phyloP scores from a whole-genome alignment of 73 alveolate genomes.

The Paramecium pentaurelia region DNA sequence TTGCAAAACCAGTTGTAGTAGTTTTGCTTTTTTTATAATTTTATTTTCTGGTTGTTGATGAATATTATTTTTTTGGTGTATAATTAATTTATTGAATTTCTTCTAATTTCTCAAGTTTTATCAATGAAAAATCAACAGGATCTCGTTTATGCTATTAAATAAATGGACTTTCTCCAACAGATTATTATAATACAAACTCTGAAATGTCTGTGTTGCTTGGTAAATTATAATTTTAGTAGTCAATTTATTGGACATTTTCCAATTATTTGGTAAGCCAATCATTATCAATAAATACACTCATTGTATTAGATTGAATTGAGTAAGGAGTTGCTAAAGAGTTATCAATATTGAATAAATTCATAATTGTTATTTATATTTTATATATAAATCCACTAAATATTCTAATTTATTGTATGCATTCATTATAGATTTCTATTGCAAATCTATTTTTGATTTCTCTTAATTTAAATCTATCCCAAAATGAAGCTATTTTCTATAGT shows the following conservation, averaged over 20 bases:
- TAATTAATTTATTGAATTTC: neutral
- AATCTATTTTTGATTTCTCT: neutral
- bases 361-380: neutral
- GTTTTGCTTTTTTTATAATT: neutral
- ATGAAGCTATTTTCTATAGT: neutral
- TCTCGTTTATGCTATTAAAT: neutral
- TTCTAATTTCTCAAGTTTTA: neutral
- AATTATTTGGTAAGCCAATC: neutral
- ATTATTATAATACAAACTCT: neutral
- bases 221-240: neutral
- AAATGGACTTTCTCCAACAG: neutral
- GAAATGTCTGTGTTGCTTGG: neutral
- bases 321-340: neutral
- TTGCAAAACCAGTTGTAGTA: neutral
- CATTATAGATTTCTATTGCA: neutral
- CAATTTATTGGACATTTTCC: neutral
- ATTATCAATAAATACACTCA: neutral
- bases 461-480: neutral
- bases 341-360: conserved; percentile 1
- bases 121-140: neutral
- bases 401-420: neutral
- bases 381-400: neutral
- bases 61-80: neutral
- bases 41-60: neutral
- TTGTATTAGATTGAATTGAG: neutral